Conservation (phyloP, 1,139 yeast genomes). For the Pichia sp. region DNA sequence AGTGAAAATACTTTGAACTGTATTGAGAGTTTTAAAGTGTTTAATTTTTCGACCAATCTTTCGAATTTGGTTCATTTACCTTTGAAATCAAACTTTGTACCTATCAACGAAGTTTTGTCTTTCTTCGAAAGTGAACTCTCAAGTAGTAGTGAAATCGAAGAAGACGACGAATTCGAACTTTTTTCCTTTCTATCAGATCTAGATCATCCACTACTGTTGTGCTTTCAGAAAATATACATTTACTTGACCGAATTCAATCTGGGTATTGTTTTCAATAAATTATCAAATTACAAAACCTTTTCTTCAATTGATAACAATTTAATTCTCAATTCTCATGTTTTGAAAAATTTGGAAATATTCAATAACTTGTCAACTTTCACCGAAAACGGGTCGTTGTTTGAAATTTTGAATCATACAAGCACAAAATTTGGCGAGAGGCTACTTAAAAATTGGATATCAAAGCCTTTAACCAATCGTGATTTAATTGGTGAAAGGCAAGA, state of each 20-base stretch:
- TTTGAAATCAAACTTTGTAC: too few species aligned
- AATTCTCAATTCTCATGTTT: slow-evolving; percentile 61
- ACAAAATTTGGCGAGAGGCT: slow-evolving; percentile 69
- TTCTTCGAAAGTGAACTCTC: too few species aligned
- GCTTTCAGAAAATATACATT: slow-evolving; percentile 39
- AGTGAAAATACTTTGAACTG: slow-evolving; percentile 28
- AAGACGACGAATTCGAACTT: too few species aligned
- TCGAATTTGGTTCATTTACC: too few species aligned
- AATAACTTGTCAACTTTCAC: slow-evolving; percentile 49
- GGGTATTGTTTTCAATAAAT: slow-evolving; percentile 46
- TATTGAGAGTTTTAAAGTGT: slow-evolving; percentile 16
- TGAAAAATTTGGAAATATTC: slow-evolving; percentile 68
- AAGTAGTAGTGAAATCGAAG: too few species aligned
- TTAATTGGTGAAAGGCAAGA: slow-evolving; percentile 51
- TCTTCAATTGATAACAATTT: slow-evolving; percentile 40
- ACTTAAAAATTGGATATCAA: slow-evolving; percentile 62
- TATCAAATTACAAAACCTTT: slow-evolving; percentile 48
- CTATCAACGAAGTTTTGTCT: too few species aligned
- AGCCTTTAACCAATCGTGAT: slow-evolving; percentile 52
- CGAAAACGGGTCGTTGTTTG: slow-evolving; percentile 60
- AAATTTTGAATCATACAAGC: slow-evolving; percentile 74
- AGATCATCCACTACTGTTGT: slow-evolving; percentile 18
- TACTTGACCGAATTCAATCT: slow-evolving; percentile 61
- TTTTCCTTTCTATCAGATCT: slow-evolving; percentile 10
- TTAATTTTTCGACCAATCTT: too few species aligned